Evolutionary conservation across 1,139 yeast genomes (phyloP), one percentile per base, ranked within the genome.

Genomic region (Blastobotrys apis): DNA sequence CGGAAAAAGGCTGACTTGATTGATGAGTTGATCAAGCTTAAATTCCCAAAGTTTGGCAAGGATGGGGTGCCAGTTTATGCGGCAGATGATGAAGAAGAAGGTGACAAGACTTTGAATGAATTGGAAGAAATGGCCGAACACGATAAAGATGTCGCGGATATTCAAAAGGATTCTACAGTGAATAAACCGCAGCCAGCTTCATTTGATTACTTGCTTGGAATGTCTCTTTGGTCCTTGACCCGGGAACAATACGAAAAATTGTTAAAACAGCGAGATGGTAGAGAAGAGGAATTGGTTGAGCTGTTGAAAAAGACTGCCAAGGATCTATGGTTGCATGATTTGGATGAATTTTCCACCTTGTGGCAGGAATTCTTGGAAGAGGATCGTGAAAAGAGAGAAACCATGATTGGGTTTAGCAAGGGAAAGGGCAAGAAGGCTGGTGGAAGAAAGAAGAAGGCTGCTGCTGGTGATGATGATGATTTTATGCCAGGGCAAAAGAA

Each of bases 161-260:
- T 64, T n/a, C 66, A 59, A 21, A 66, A 59, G 15, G 72, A 63
- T 3, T 67, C 58, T n/a, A 67, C 55, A n/a, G 68, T 51, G 22
- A 62, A 38, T 62, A 61, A 38, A 63, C 64, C 41, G 60, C 59
- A 45, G 62, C 59, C 58, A 26, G 59, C 60, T 12, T 49, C 51
- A n/a, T 66, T 56, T 40, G 69, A 66, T 39, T 66, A 66, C 72
- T 74, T 57, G 72, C 84, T 47, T 72, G 85, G 48, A 78, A 85
- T 94, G 96, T 78, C 90, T 31, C 81, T 94, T 55, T 88, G 97
- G 94, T 82, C 96, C 25, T 77, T 92, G 60, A 90, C 98, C 1
- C 74, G 74, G 50, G 99, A 94, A 67, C 75, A 94, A 55, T 92
- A 88, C 60, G 92, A 87, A 57, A 81, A 77, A 56, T 70, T 92